Evolutionary conservation across 352 stramenopile species (phyloP), one percentile per base, ranked within the genome.

Genomic region (Globisporangium solare): DNA sequence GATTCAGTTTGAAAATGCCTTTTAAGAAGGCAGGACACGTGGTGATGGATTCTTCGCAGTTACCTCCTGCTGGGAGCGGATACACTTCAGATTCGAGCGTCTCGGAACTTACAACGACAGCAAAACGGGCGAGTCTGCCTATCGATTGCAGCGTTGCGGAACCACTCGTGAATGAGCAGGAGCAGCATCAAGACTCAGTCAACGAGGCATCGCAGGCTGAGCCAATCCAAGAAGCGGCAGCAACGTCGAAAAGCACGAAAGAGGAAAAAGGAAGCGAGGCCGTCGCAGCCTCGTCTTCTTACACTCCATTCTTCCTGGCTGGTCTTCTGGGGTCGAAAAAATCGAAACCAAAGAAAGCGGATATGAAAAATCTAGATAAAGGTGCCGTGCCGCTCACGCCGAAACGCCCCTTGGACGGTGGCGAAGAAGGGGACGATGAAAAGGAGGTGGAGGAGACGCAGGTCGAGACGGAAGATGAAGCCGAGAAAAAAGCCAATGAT

Each of bases 361-460:
- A 62, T 17, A 31, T 64, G 24, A 58, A 55, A 20, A 31, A 54
- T 6, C 20, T 64, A 20, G 50, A 59, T 32, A 18, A 43, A 14
- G 51, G 52, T 18, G 58, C 47, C 12, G 3, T 64, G 51, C 54
- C 46, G 47, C 49, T 45, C 18, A 63, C 42, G 5, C 39, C 54
- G 17, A 56, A 41, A 21, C 66, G 74, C 27, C 57, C 55, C 6
- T 21, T 84, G 22, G 71, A 79, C 27, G 27, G 27, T 35, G 74
- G 75, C 31, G 64, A 86, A 51, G 66, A 77, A 47, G 69, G 74
- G 10, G 67, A 79, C 52, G 70, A 79, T 49, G 68, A 87, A 52
- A 81, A 73, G 61, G 64, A 73, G 47, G 60, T 40, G 20, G 51
- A 47, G 24, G 64, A 74, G 40, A 63, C 71, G 21, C 54, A 72